Evolutionary conservation across 176 grass and related monocot genomes (phyloP).

Genomic region (Thalia dealbata): DNA sequence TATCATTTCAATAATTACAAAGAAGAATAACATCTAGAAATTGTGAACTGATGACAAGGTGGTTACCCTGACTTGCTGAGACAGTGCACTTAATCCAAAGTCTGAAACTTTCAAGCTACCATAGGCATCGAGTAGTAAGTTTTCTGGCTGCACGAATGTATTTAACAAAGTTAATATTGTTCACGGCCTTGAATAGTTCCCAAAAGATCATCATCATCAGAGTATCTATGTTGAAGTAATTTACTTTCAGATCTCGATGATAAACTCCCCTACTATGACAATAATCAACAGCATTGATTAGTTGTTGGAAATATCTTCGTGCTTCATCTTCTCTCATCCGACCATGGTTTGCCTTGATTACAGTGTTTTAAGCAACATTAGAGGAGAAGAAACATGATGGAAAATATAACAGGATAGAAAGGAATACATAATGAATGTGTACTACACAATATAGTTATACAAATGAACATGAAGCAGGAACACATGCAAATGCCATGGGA

Average conservation of each 20-base stretch:
- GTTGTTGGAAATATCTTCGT: slow-evolving; percentile 86
- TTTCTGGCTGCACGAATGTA: slow-evolving; percentile 61
- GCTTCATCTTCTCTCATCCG: slow-evolving; percentile 89
- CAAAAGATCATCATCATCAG: background rate
- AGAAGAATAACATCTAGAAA: background rate
- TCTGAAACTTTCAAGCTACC: slow-evolving; percentile 96
- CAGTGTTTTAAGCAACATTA: slow-evolving; percentile 14
- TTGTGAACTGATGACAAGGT: background rate
- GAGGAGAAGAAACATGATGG: slow-evolving; percentile 12
- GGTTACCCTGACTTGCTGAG: slow-evolving; percentile 79
- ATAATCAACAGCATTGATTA: slow-evolving; percentile 90
- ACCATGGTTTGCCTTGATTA: slow-evolving; percentile 71
- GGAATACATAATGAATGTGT: background rate
- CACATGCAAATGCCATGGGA: no score
- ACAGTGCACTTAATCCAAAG: slow-evolving; percentile 96
- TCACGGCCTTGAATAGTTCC: background rate
- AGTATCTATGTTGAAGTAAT: slow-evolving; percentile 1
- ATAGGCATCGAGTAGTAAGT: slow-evolving; percentile 76
- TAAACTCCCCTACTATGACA: slow-evolving; percentile 98
- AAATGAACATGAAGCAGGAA: no score
- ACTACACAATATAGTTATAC: no score
- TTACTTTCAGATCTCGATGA: slow-evolving; percentile 94
- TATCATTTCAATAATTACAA: background rate
- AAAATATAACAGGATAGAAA: slow-evolving; percentile 4
- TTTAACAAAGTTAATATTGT: slow-evolving; percentile 24